Percentiles rank a stretch among this genome's conserved stretches.
These are phyloP conservation scores for Dunaliella primolecta DNA, from an alignment of 139 green algal genomes.

Conservation along the genomic window DNA sequence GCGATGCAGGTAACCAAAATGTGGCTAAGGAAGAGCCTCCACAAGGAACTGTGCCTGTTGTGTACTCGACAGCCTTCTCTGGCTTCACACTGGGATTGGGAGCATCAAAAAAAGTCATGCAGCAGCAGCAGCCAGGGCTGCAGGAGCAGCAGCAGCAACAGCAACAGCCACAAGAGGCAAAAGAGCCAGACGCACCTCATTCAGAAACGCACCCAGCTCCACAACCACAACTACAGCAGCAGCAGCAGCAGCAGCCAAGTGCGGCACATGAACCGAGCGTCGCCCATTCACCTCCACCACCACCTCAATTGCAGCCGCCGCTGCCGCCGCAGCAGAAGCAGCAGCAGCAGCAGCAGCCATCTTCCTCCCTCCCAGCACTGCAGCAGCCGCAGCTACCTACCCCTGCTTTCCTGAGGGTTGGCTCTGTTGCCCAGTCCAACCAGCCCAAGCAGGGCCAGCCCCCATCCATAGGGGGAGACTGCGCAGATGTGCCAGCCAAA, in stretches of 20 bases:
- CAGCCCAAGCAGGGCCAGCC: neutral
- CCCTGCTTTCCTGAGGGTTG: neutral
- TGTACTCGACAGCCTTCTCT: neutral
- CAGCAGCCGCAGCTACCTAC: neutral
- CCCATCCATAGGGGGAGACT: too few relatives aligned
- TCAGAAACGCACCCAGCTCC: too few relatives aligned
- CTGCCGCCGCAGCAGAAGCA: too few relatives aligned
- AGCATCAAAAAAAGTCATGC: neutral
- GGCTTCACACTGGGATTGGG: neutral
- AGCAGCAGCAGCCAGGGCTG: neutral
- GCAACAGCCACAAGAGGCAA: neutral
- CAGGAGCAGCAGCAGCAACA: neutral
- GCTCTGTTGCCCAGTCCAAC: neutral
- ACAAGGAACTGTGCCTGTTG: neutral
- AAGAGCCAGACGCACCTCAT: too few relatives aligned
- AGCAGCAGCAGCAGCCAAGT: conserved; percentile 8
- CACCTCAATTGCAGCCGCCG: too few relatives aligned
- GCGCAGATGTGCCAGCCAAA: too few relatives aligned
- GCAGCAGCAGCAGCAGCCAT: neutral
- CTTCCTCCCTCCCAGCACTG: neutral
- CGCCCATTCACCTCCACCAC: too few relatives aligned
- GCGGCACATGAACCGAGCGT: too few relatives aligned
- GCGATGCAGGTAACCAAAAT: too few relatives aligned
- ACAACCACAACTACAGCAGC: too few relatives aligned
- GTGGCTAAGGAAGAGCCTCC: too few relatives aligned